Evolutionary conservation across 2,329 filamentous ascomycete species (phyloP), one percentile per base, ranked within the genome.

Genomic region (Epichloe gansuensis): DNA sequence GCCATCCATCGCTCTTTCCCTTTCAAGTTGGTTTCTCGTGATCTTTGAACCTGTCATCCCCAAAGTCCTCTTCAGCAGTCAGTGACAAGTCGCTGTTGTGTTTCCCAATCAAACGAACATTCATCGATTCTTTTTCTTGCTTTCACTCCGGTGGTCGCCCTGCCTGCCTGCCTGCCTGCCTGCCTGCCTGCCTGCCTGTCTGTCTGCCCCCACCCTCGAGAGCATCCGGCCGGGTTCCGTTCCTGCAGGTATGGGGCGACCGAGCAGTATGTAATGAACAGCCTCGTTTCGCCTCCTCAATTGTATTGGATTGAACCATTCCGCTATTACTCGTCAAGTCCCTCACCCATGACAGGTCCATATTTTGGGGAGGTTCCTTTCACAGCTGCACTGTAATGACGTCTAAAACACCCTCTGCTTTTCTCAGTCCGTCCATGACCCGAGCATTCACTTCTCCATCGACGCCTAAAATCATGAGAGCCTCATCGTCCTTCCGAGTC

Each of bases 381-480:
- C 52, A 75, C 34, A 78, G 56, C 56, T 62, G 68, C 17, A 82
- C 72, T 56, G 81, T 58, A 56, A 74, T 78, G 46, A 81, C 77
- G 58, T 78, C 66, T 54, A 82, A 62, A 45, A 82, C 78, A 5
- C 78, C 78, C 57, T 78, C 73, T 0, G 73, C 69, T 50, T 63
- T 68, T 28, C 67, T 67, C 60, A 82, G 61, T 21, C 75, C 75
- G 5, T 70, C 68, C 45, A 80, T 58, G 5, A 81, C 72, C 37
- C 80, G 75, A 51, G 76, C 75, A 0, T 75, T 76, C 17, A 90
- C 81, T 3, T 75, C 73, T 2, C 80, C 78, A 61, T 86, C 82
- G 9, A 91, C 81, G 1, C 87, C 85, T 49, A 91, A 60, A 60
- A 91, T 91, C 87, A 91, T 91, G 58, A 91, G 68, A 9, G 88